phyloP scores from a whole-genome alignment of 768 basidiomycete genomes.

The Cubamyces sp. region DNA sequence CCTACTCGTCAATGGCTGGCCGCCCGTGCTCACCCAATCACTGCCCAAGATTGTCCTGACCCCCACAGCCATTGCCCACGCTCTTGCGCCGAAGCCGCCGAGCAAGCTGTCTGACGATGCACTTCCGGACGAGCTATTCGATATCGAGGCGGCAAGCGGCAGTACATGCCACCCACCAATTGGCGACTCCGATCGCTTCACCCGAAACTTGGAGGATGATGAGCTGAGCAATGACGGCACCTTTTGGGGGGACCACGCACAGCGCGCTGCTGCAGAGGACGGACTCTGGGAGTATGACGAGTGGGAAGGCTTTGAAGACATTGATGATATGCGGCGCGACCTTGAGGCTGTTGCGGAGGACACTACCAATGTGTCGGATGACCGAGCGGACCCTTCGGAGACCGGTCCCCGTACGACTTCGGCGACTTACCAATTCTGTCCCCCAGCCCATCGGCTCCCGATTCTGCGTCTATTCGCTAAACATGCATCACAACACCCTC shows the following conservation, averaged over 20 bases:
- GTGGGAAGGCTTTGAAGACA: background rate
- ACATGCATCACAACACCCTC: constrained; percentile 38
- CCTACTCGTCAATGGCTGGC: constrained; percentile 10
- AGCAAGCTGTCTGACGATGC: background rate
- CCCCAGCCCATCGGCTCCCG: constrained; percentile 32
- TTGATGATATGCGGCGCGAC: background rate
- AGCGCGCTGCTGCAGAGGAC: background rate
- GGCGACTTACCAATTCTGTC: constrained; percentile 35
- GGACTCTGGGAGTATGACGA: too few relatives aligned
- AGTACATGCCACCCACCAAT: background rate
- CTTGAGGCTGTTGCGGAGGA: too few relatives aligned
- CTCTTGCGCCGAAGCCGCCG: background rate
- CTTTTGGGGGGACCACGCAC: background rate
- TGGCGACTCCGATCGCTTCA: background rate
- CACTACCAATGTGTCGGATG: background rate
- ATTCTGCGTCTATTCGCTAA: constrained; percentile 35
- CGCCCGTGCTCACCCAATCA: constrained; percentile 10
- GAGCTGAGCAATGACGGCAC: background rate
- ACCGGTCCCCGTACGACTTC: background rate
- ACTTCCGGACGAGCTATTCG: background rate
- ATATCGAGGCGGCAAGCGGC: background rate
- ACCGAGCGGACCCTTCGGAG: background rate
- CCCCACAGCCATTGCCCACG: background rate
- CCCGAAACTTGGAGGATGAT: background rate
- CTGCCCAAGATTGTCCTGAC: constrained; percentile 11